Conservation (phyloP, 441 rosid genomes). For the Populus hybrid region DNA sequence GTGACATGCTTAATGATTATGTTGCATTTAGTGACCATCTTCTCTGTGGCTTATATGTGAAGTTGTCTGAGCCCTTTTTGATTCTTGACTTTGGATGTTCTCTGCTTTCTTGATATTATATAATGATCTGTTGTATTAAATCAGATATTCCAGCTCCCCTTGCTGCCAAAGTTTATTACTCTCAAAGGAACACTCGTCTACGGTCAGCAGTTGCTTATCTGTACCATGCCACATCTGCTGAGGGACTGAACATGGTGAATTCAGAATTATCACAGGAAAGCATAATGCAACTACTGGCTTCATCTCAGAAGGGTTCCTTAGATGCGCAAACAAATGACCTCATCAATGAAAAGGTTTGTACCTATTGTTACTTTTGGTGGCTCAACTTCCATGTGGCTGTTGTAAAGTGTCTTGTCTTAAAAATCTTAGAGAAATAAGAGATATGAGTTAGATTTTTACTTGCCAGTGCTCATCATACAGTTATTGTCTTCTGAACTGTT, state of each 20-base stretch:
- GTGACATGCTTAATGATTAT: constrained; percentile 18
- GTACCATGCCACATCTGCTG: constrained; percentile 30
- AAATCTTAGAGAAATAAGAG: neutral
- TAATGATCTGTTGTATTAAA: constrained; percentile 11
- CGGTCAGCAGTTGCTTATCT: constrained; percentile 40
- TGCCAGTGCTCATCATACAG: neutral
- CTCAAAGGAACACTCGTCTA: constrained; percentile 52
- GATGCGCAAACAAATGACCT: constrained; percentile 27
- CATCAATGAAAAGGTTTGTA: constrained; percentile 30
- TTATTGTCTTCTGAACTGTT: constrained; percentile 1
- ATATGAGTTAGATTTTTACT: neutral
- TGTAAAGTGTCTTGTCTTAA: neutral
- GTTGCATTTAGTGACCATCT: constrained; percentile 3
- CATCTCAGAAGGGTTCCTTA: constrained; percentile 25
- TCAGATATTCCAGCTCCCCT: constrained; percentile 56
- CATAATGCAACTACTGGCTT: constrained; percentile 21
- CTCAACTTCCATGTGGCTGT: constrained; percentile 2
- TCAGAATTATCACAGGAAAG: constrained; percentile 27
- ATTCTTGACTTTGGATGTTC: constrained; percentile 10
- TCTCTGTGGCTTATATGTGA: neutral
- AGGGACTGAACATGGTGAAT: constrained; percentile 28
- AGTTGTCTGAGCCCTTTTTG: neutral
- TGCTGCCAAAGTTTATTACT: constrained; percentile 62
- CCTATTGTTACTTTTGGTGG: constrained; percentile 3
- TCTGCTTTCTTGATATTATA: constrained; percentile 12